Evolutionary conservation across 257 asterid species (phyloP), one percentile per base, ranked within the genome.

Genomic region (Solanum appendiculatum): DNA sequence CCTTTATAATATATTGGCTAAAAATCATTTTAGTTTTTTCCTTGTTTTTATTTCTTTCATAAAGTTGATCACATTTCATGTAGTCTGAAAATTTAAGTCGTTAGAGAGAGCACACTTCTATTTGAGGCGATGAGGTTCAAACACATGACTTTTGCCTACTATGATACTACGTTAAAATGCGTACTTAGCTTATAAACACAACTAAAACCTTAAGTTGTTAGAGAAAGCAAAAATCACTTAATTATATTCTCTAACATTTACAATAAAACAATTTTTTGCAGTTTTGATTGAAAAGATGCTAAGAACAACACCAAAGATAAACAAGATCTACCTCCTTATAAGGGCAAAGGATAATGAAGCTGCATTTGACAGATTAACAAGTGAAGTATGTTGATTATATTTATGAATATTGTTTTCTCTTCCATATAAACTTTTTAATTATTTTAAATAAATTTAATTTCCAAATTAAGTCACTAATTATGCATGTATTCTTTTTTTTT

Each of bases 161-260:
- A 10, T 2, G 7, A n/a, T 1, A 60, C 16, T 15, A 23, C 0
- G 7, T 23, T 23, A 4, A 60, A 60, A 60, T 60, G 3, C 3
- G 1, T 60, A 1, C 15, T 60, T 60, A 60, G 12, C 29, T 23
- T 60, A 23, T 23, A n/a, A n/a, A n/a, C 15, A 6, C 18, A 63
- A 25, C 0, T 25, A 25, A 63, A 63, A 63, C 0, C 1, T 11
- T 63, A 63, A 63, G 9, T 25, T 11, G 2, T 63, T 0, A 27
- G 18, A 60, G 7, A 60, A 4, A 9, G 0, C 0, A 10, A 0
- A 72, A 0, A 20, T 5, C n/a, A 36, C 46, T 36, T 72, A 5
- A 37, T 20, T 20, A 34, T 70, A 20, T 36, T 11, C 13, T 21
- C 40, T 3, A 36, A 11, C 9, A 36, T 72, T 72, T 36, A 0